Percentiles rank a stretch among this genome's conserved stretches.
Evolutionary conservation across 305 asterid species (phyloP).

Genomic region (Solanum hybrid): DNA sequence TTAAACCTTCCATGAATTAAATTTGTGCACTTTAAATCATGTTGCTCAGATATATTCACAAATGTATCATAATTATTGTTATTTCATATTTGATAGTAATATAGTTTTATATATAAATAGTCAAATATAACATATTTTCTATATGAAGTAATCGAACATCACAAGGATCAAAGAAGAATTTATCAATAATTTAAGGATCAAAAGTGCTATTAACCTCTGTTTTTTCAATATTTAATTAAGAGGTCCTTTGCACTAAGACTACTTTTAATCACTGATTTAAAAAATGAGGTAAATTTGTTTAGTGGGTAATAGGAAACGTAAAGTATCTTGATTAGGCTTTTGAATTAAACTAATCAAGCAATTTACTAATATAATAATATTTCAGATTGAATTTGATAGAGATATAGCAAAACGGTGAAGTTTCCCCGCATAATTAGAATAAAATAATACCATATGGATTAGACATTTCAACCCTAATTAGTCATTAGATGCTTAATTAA

Average conservation of each 20-base stretch:
- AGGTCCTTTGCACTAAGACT: background rate
- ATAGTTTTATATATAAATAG: background rate
- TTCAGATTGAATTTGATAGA: conserved; percentile 1
- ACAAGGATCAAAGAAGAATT: background rate
- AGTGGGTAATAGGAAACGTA: background rate
- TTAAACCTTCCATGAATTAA: background rate
- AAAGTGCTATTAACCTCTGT: background rate
- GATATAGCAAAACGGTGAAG: background rate
- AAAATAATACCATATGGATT: background rate
- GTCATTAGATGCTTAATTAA: background rate
- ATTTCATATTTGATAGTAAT: background rate
- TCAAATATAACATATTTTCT: background rate
- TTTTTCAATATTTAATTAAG: background rate
- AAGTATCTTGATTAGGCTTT: background rate
- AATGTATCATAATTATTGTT: background rate
- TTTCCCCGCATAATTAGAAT: background rate
- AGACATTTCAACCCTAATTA: background rate
- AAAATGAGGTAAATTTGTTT: background rate
- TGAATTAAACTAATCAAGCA: background rate
- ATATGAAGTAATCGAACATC: background rate
- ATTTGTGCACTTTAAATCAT: background rate
- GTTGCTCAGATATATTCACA: background rate
- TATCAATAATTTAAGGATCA: background rate
- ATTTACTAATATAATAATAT: background rate
- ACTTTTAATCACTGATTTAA: background rate